Evolutionary conservation across 2,329 filamentous ascomycete species (phyloP), one percentile per base, ranked within the genome.

Genomic region (Parastagonospora avenae): DNA sequence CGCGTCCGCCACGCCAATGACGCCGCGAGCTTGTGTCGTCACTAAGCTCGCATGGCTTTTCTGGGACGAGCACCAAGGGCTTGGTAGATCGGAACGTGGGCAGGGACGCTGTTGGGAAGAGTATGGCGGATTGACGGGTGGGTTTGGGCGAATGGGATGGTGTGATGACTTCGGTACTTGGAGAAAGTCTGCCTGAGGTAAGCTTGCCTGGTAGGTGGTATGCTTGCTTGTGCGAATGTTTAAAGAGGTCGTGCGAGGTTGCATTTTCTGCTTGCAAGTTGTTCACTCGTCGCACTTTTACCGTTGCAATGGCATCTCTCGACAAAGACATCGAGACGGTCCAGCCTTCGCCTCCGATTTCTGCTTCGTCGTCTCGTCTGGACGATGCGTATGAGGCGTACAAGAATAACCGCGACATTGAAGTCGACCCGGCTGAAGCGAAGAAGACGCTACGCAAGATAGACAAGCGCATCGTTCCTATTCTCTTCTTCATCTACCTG

Each of bases 401-500:
- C 64, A 70, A 67, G 44, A 60, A 50, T 37, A 65, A 62, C 32
- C 50, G 60, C 40, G 59, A 53, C 14, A 29, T 62, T 2, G 54
- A 55, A 4, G 53, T 58, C 19, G 55, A 63, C 32, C 50, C 62
- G 2, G 55, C 36, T 31, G 69, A 72, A 53, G 62, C 63, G 8
- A 71, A 67, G 49, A 58, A 49, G 28, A 65, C 66, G 0, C 51
- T 72, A 8, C 54, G 63, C 31, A 72, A 71, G 41, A 67, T 72
- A 14, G 69, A 72, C 38, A 15, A 42, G 12, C 52, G 63, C 9
- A 65, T 72, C 11, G 63, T 71, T 3, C 67, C 68, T 1, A 66
- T 72, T 10, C 49, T 72, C 1, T 71, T 71, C 56, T 63, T 72
- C 50, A 68, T 55, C 9, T 72, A 77, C 53, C 59, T 76, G 4